Base-by-base conservation (phyloP, 2,329 filamentous ascomycete genomes). In the Colletotrichum gigasporum region DNA sequence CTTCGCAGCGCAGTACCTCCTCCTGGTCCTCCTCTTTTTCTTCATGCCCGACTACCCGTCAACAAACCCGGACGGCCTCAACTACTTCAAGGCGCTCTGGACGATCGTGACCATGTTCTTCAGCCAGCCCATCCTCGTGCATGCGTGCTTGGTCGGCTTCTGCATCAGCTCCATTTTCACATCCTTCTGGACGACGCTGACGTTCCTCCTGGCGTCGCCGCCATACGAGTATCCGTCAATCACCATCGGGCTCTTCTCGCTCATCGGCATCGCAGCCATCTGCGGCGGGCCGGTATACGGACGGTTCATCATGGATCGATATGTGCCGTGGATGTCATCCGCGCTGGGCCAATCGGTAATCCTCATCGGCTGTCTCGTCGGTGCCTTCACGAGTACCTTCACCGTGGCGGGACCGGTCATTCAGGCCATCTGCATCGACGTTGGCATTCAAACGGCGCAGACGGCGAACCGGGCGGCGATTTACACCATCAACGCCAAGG, bases 41-140 rank as follows among this genome's bases (percentile, higher is more conserved):
- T 92, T 89, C 75, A 90, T 96, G 89, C 92, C 92, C 0, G 91
- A 94, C 73, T 96, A 96, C 69, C 93, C 92, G 0, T 84, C 86
- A 2, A 91, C 91, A 4, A 94, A 94, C 71, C 88, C 87, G 0
- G 77, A 80, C 2, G 86, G 87, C 0, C 75, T 90, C 12, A 87
- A 86, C 64, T 95, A 94, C 73, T 83, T 87, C 66, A 78, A 80
- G 1, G 87, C 92, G 67, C 80, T 95, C 3, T 84, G 82, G 74
- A 86, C 83, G 28, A 93, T 95, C 22, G 71, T 88, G 2, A 75
- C 82, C 24, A 86, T 95, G 75, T 78, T 92, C 41, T 76, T 86
- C 48, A 85, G 83, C 4, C 84, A 94, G 48, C 90, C 92, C 0
- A 77, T 91, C 1, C 83, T 96, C 0, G 83, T 91, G 0, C 91